These are phyloP conservation scores for Nepenthes mirabilis DNA, from an alignment of 148 eudicot species.

Conservation along the genomic window DNA sequence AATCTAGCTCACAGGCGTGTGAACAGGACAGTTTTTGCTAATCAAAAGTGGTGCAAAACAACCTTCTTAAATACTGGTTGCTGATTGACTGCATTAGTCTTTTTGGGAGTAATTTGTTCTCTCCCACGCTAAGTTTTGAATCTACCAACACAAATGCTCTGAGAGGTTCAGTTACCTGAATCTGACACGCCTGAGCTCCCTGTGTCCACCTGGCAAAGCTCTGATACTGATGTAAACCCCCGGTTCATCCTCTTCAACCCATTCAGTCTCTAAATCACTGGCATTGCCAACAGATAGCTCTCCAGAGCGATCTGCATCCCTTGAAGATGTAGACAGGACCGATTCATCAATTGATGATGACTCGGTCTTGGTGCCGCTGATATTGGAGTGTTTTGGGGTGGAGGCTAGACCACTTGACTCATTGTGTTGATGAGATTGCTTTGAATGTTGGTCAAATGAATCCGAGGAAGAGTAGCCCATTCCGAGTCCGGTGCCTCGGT, in stretches of 20 bases:
- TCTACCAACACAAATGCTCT: background rate
- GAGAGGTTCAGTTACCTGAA: conserved; percentile 53
- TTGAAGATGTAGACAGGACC: conserved; percentile 58
- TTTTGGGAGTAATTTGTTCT: background rate
- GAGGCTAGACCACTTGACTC: conserved; percentile 59
- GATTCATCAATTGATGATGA: conserved; percentile 73
- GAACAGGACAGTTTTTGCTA: too few species aligned
- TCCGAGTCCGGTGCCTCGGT: conserved; percentile 34
- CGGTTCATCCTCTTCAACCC: conserved; percentile 97
- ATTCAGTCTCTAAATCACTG: conserved; percentile 76
- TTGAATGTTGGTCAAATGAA: conserved; percentile 68
- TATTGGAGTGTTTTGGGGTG: conserved; percentile 79
- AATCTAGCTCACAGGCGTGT: too few species aligned
- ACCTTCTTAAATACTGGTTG: too few species aligned
- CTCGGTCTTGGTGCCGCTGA: conserved; percentile 73
- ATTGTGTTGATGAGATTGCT: conserved; percentile 32
- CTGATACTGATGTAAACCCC: conserved; percentile 93
- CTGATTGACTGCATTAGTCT: background rate
- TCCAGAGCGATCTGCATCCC: conserved; percentile 81
- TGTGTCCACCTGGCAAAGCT: conserved; percentile 73
- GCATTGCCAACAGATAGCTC: conserved; percentile 82
- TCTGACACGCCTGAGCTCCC: conserved; percentile 94
- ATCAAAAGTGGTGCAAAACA: too few species aligned
- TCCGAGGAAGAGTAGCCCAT: conserved; percentile 77
- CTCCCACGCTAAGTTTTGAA: background rate